phyloP scores from a whole-genome alignment of 768 basidiomycete genomes.

The Termitomyces sp. region DNA sequence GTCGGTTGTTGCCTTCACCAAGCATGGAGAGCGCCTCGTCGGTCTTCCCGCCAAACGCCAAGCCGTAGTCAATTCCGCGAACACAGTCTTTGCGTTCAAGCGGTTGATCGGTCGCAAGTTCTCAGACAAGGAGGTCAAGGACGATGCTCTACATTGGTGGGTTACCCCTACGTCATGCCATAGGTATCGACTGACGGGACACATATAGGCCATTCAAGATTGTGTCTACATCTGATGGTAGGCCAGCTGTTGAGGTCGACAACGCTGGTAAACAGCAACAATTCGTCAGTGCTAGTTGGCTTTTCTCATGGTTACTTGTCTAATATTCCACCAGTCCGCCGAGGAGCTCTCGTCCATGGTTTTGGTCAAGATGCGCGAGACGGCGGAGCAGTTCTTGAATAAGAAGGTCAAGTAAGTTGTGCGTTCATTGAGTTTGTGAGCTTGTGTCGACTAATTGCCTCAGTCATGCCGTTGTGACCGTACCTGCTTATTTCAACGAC shows the following conservation, averaged over 20 bases:
- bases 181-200: not conserved
- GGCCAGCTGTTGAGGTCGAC: slow-evolving; percentile 81
- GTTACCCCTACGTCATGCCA: slow-evolving; percentile 13
- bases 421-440: not conserved
- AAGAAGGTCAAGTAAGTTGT: slow-evolving; percentile 86
- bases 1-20: slow-evolving; percentile 97
- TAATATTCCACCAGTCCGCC: slow-evolving; percentile 50
- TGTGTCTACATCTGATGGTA: slow-evolving; percentile 62
- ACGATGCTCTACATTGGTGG: slow-evolving; percentile 83
- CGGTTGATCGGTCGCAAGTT: slow-evolving; percentile 93
- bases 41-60: slow-evolving; percentile 97
- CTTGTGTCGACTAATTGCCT: not conserved
- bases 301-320: not conserved
- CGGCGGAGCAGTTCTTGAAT: slow-evolving; percentile 88
- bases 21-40: slow-evolving; percentile 94
- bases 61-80: slow-evolving; percentile 90
- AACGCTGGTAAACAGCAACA: slow-evolving; percentile 77
- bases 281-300: slow-evolving; percentile 46
- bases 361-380: slow-evolving; percentile 90
- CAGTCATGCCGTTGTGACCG: slow-evolving; percentile 88
- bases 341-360: slow-evolving; percentile 89
- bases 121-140: slow-evolving; percentile 88
- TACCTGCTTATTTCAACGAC: slow-evolving; percentile 99
- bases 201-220: slow-evolving; percentile 72
- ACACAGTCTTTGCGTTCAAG: slow-evolving; percentile 94